These are phyloP conservation scores for Solanum dulcamara DNA, from an alignment of 257 asterid genomes.

Conservation along the genomic window DNA sequence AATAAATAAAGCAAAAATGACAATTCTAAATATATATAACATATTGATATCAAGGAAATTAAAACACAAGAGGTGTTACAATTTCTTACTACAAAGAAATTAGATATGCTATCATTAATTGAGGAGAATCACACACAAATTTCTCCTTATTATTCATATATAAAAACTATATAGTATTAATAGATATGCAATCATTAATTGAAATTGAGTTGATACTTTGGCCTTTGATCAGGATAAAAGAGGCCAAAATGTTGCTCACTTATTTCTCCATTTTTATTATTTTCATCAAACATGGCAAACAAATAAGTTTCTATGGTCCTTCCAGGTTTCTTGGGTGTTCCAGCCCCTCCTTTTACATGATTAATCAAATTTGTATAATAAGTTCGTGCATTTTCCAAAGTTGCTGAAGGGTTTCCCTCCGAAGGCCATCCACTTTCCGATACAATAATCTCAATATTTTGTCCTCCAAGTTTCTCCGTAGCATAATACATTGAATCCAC, in stretches of 20 bases:
- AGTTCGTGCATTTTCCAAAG: conserved; percentile 2
- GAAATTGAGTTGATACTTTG: conserved; percentile 12
- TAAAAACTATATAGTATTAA: neutral
- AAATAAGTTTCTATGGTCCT: conserved; percentile 30
- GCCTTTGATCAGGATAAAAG: conserved; percentile 15
- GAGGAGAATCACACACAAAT: neutral
- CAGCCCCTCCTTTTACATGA: neutral
- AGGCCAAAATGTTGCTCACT: conserved; percentile 38
- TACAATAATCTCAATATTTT: conserved; percentile 8
- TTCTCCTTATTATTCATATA: neutral
- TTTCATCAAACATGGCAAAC: conserved; percentile 51
- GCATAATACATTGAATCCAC: conserved; percentile 21
- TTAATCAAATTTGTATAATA: conserved; percentile 7
- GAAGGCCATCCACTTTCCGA: conserved; percentile 38
- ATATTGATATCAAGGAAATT: neutral
- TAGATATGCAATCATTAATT: neutral
- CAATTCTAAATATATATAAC: too few species aligned
- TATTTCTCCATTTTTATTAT: conserved; percentile 3
- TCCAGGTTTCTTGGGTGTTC: conserved; percentile 30
- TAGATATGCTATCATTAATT: too few species aligned
- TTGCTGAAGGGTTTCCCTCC: conserved; percentile 9
- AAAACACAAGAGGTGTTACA: neutral
- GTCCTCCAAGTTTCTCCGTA: conserved; percentile 18
- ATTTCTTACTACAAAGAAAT: too few species aligned
- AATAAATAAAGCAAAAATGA: too few species aligned